Percentiles rank a stretch among this genome's conserved stretches.
phyloP scores from a whole-genome alignment of 192 early-diverging fungal genomes.

The Backusella circina region DNA sequence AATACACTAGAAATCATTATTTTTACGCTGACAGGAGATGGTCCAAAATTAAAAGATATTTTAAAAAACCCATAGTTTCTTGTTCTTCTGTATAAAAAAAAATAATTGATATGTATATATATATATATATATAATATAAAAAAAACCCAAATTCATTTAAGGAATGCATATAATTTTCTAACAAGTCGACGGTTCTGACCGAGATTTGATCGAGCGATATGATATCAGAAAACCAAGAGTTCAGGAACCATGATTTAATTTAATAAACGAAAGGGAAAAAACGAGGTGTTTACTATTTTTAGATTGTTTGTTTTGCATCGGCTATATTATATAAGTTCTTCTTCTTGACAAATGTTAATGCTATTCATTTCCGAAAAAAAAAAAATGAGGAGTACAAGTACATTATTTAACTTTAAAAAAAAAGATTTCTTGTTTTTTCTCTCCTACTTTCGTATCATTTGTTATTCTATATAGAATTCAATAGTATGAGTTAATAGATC shows the following conservation, averaged over 20 bases:
- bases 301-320: slow-evolving; percentile 1
- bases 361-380: neutral
- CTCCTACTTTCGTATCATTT: neutral
- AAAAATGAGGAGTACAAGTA: neutral
- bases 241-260: neutral
- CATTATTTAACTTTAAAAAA: neutral
- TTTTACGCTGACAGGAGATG: too few species aligned
- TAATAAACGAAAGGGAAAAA: neutral
- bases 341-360: neutral
- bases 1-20: too few species aligned
- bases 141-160: neutral
- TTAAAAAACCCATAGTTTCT: too few species aligned
- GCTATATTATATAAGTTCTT: neutral
- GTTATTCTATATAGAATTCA: neutral
- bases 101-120: too few species aligned
- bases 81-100: neutral
- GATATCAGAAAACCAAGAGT: slow-evolving; percentile 57
- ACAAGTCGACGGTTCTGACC: neutral
- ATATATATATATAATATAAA: too few species aligned
- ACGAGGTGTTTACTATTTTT: neutral
- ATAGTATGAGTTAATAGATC: neutral
- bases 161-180: neutral
- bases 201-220: neutral
- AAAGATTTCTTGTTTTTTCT: neutral
- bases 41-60: too few species aligned